Evolutionary conservation across 164 flowering plant species (phyloP), one percentile per base, ranked within the genome.

Genomic region (Berberis thunbergii): DNA sequence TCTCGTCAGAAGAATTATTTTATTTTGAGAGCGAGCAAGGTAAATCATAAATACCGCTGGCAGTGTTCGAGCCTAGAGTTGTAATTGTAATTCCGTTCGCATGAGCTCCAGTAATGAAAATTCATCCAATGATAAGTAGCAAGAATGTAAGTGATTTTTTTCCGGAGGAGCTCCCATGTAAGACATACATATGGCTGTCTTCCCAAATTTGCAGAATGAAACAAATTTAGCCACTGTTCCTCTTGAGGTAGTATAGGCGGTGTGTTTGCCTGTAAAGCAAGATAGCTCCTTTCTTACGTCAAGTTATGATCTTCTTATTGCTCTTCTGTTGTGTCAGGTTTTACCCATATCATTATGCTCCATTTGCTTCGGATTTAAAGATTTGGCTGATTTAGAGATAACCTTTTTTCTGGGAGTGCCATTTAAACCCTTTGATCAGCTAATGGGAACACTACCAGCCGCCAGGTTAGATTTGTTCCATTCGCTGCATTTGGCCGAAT

Each of bases 311-410:
- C 26, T 26, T 26, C 26, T 26, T 26, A 26, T 26, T 26, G 26
- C 26, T 26, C 26, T 59, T 44, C 55, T 67, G 45, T 59, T 74
- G 40, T 71, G 70, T 79, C 83, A 95, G 99, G 99, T 95, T 70
- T 69, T 95, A 95, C 74, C 99, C 99, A 45, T 89, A 84, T 70
- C 97, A 94, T 75, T 94, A 94, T 84, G 96, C 99, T 77, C 99
- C 99, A 49, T 95, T 95, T 81, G 99, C 99, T 68, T 95, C 99
- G 40, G 99, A 95, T 75, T 95, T 38, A 89, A 85, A 78, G 83
- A 78, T 75, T 78, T 95, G 54, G 70, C 75, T 48, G 99, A 91
- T 67, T 69, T 88, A 61, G 99, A 95, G 67, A 91, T 95, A 41
- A 89, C 90, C 39, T 86, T 95, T 75, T 91, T 91, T 75, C 54